A percentile compares a stretch with the other conserved stretches of the same genome.
These are phyloP conservation scores for Vigna reflexopilosa DNA, from an alignment of 306 rosid species.

Conservation along the genomic window DNA sequence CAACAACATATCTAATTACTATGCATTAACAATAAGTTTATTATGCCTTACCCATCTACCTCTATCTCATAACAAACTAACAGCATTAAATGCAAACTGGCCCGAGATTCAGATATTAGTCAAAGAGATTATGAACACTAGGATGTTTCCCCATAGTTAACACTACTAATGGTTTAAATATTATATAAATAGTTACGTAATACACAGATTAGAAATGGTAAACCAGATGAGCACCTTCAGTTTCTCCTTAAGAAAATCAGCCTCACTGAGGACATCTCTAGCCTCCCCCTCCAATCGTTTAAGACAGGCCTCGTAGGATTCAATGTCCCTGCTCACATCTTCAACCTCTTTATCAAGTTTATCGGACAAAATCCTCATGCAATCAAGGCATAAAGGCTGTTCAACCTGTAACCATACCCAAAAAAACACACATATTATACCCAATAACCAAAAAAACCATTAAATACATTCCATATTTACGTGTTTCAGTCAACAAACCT, in stretches of 20 bases:
- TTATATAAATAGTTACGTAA: constrained; percentile 26
- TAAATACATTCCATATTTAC: neutral
- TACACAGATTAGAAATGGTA: constrained; percentile 33
- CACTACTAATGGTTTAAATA: constrained; percentile 10
- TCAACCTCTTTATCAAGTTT: constrained; percentile 95
- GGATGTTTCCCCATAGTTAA: constrained; percentile 20
- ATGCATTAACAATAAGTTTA: constrained; percentile 1
- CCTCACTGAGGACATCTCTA: constrained; percentile 83
- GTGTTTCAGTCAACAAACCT: constrained; percentile 55
- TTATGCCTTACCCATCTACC: neutral
- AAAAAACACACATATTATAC: constrained; percentile 33
- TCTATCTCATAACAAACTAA: constrained; percentile 35
- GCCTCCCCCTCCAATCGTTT: constrained; percentile 86
- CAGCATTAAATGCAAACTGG: constrained; percentile 9
- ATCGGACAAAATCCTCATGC: constrained; percentile 92
- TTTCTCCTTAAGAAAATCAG: constrained; percentile 94
- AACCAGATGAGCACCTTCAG: constrained; percentile 66
- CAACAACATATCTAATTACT: constrained; percentile 23
- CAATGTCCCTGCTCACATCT: constrained; percentile 90
- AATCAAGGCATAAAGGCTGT: constrained; percentile 95
- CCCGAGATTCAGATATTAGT: constrained; percentile 18
- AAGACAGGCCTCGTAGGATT: constrained; percentile 89
- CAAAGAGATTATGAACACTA: constrained; percentile 2
- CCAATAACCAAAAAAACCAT: constrained; percentile 13
- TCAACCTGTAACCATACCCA: constrained; percentile 70